Evolutionary conservation across 306 rosid species (phyloP), one percentile per base, ranked within the genome.

Genomic region (Cucurbita pepo): DNA sequence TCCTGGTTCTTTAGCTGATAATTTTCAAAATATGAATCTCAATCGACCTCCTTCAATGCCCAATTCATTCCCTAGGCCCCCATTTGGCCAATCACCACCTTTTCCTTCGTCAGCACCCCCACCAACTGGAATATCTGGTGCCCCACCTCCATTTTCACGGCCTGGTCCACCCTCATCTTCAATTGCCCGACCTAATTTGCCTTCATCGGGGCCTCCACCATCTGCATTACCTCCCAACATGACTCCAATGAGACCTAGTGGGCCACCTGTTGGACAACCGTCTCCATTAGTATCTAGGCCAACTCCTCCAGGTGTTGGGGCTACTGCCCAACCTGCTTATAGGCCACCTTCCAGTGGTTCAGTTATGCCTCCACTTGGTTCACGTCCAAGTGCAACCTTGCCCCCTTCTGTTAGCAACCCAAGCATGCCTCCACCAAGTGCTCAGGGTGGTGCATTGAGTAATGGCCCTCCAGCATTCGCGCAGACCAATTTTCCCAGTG

Each of bases 401-500:
- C 82, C 87, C 0, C 89, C 88, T 12, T 56, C 84, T 67, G 72
- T 81, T 74, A 25, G 82, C 16, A 77, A 79, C 53, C 87, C 71
- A 6, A 69, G 10, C 11, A 48, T 78, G 36, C 84, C 82, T 8
- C 88, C 81, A 38, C 43, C 79, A 41, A 71, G 75, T 72, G 81
- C 81, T 70, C 69, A 85, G 0, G 63, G 80, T 78, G 82, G 90
- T 81, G 76, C 86, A 79, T 76, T 88, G 90, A 87, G 74, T 75
- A 93, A 93, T 54, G 98, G 98, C 77, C 91, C 97, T 0, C 97
- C 91, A 0, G 72, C 59, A n/a, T 90, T 87, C 78, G 69, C 79
- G 62, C 71, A 85, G 3, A 89, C 80, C 60, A 77, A 85, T 38
- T 40, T 81, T 77, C 81, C 83, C 2, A 86, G 84, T 78, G 87